A percentile compares a stretch with the other conserved stretches of the same genome.
These are phyloP conservation scores for Botrytis fabae DNA, from an alignment of 2,329 filamentous ascomycete species.

Conservation along the genomic window DNA sequence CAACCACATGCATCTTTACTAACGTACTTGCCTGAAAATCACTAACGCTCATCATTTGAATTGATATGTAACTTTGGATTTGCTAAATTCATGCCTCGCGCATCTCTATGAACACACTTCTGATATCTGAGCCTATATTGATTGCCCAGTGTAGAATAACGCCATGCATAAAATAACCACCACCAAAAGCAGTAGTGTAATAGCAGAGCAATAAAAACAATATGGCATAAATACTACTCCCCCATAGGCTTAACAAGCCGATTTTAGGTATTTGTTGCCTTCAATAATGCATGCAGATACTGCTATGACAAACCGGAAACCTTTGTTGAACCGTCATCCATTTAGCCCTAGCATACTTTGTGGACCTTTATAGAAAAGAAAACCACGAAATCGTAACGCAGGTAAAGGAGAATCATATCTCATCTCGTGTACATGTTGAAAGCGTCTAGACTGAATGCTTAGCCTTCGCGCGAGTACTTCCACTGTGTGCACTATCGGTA, in stretches of 20 bases:
- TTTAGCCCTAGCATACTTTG: conserved; percentile 15
- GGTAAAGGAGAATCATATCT: conserved; percentile 21
- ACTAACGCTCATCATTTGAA: neutral
- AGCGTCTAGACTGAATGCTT: conserved; percentile 78
- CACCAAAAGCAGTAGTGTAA: conserved; percentile 19
- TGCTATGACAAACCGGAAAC: conserved; percentile 27
- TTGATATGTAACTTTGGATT: neutral
- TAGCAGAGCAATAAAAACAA: conserved; percentile 24
- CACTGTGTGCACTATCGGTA: conserved; percentile 87
- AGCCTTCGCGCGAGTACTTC: conserved; percentile 92
- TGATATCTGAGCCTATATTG: conserved; percentile 21
- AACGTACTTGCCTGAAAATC: neutral
- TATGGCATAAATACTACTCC: conserved; percentile 24
- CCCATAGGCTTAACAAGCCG: conserved; percentile 17
- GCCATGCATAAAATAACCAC: conserved; percentile 23
- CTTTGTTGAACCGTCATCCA: conserved; percentile 25
- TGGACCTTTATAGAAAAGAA: conserved; percentile 7
- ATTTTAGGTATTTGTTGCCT: conserved; percentile 19
- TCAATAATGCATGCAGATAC: conserved; percentile 32
- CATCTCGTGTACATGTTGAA: conserved; percentile 4
- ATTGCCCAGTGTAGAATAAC: conserved; percentile 23
- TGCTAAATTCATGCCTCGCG: conserved; percentile 10
- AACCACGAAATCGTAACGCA: conserved; percentile 7
- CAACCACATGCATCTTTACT: neutral
- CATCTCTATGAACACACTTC: conserved; percentile 23